These are phyloP conservation scores for Pyrenophora graminea DNA, from an alignment of 2,329 filamentous ascomycete species.

Conservation along the genomic window DNA sequence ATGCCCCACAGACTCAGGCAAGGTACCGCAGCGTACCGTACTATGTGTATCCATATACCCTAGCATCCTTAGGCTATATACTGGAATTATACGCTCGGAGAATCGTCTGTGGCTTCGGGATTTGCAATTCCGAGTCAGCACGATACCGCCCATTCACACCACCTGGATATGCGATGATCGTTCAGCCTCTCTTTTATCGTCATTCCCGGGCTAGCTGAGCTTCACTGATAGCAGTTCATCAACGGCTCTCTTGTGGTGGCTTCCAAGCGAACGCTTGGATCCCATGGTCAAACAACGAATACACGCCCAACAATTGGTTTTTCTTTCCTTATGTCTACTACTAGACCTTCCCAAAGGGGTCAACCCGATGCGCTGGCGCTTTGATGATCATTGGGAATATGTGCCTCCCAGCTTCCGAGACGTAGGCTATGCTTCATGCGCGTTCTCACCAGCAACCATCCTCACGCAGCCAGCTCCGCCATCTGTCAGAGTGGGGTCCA, in stretches of 20 bases:
- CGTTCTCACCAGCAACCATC: slow-evolving; percentile 29
- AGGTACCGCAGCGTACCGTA: slow-evolving; percentile 7
- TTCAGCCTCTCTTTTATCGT: slow-evolving; percentile 10
- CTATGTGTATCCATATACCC: slow-evolving; percentile 11
- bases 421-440: slow-evolving; percentile 26
- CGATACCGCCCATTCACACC: slow-evolving; percentile 20
- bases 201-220: no score
- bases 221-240: neutral
- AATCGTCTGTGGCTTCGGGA: slow-evolving; percentile 23
- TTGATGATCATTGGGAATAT: slow-evolving; percentile 25
- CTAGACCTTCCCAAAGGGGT: slow-evolving; percentile 24
- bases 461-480: slow-evolving; percentile 21
- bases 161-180: slow-evolving; percentile 16
- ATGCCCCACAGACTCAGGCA: slow-evolving; percentile 14
- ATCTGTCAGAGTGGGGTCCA: slow-evolving; percentile 31
- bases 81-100: slow-evolving; percentile 18
- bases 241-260: slow-evolving; percentile 16
- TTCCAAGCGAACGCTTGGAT: slow-evolving; percentile 11
- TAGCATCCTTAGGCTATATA: slow-evolving; percentile 12
- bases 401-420: slow-evolving; percentile 26
- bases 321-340: slow-evolving; percentile 23
- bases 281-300: slow-evolving; percentile 23
- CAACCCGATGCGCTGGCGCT: slow-evolving; percentile 23
- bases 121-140: slow-evolving; percentile 26
- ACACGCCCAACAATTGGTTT: slow-evolving; percentile 15